Base-by-base conservation (phyloP, 371 early-diverging fungal genomes). In the Coemansia sp. region DNA sequence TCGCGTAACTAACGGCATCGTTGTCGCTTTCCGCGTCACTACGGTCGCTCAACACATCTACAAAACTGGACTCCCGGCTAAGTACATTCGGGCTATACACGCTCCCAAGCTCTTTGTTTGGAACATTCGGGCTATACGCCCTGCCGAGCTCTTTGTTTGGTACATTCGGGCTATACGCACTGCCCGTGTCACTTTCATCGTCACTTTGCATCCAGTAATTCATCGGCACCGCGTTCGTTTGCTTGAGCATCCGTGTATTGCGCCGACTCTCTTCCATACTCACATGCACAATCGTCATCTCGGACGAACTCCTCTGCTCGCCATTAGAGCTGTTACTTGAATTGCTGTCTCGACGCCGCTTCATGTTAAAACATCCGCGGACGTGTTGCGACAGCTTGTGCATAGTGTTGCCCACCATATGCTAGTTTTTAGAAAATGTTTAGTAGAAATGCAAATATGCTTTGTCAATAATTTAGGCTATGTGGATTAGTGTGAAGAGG, bases 331-430 rank as follows among this genome's bases (percentile, higher is more conserved):
- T 65, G 25, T 21, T 47, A 53, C 67, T 66, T 33, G 54, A 40
- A 56, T 66, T 62, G 57, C 64, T 63, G 56, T 67, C 67, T n/a
- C 67, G 71, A 12, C 60, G 68, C 30, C 72, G 50, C 44, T 72
- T 75, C 9, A 75, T 56, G 28, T 28, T 55, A 9, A 75, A 39
- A n/a, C 57, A 52, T 23, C 59, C 72, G 23, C 60, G 67, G 40
- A 75, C 59, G 4, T 71, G 75, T 30, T 59, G 54, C n/a, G 75
- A 75, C 14, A 75, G 40, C 48, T 75, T 75, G 18, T 55, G 62
- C 67, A 75, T 71, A 14, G 40, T 18, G 8, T 57, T 57, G 18
- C n/a, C 20, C 20, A 37, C 57, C 57, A 57, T 57, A 57, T 53
- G 57, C 37, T 33, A 18, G 9, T 9, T 55, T 55, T 16, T 14